Conservation (phyloP, 345 rosid species). For the Balakata baccata region DNA sequence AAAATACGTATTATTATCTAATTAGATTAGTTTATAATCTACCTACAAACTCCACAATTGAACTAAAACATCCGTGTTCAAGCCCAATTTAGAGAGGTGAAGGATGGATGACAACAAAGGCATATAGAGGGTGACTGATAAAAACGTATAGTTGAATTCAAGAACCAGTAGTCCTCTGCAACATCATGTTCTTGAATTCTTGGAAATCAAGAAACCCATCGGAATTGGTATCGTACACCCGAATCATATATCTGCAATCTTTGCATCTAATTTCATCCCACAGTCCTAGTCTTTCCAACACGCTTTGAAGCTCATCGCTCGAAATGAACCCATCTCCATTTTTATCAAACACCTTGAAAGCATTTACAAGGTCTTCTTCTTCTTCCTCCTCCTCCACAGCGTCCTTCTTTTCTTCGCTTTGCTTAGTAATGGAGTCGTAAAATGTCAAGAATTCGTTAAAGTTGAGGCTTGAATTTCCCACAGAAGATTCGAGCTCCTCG, state of each 20-base stretch:
- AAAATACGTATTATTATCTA: too few relatives aligned
- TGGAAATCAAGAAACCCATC: slow-evolving; percentile 77
- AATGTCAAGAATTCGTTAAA: slow-evolving; percentile 58
- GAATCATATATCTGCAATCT: slow-evolving; percentile 68
- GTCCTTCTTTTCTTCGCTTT: background rate
- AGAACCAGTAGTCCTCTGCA: slow-evolving; percentile 15
- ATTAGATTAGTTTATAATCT: too few relatives aligned
- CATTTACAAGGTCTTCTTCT: slow-evolving; percentile 40
- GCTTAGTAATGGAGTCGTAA: slow-evolving; percentile 41
- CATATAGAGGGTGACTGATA: too few relatives aligned
- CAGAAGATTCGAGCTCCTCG: slow-evolving; percentile 50
- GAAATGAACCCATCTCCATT: slow-evolving; percentile 77
- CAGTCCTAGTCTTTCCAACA: slow-evolving; percentile 59
- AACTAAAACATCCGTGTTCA: too few relatives aligned
- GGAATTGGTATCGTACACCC: slow-evolving; percentile 52
- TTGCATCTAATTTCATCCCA: slow-evolving; percentile 52
- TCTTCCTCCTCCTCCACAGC: background rate
- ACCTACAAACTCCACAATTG: too few relatives aligned
- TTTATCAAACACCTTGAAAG: slow-evolving; percentile 65
- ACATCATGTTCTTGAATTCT: slow-evolving; percentile 79
- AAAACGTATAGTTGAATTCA: background rate
- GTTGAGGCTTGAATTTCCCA: slow-evolving; percentile 58
- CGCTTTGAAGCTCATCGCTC: slow-evolving; percentile 60
- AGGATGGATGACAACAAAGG: too few relatives aligned
- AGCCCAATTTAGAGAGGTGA: too few relatives aligned